phyloP scores from a whole-genome alignment of 805 yeast species.

The Candida ulmi region DNA sequence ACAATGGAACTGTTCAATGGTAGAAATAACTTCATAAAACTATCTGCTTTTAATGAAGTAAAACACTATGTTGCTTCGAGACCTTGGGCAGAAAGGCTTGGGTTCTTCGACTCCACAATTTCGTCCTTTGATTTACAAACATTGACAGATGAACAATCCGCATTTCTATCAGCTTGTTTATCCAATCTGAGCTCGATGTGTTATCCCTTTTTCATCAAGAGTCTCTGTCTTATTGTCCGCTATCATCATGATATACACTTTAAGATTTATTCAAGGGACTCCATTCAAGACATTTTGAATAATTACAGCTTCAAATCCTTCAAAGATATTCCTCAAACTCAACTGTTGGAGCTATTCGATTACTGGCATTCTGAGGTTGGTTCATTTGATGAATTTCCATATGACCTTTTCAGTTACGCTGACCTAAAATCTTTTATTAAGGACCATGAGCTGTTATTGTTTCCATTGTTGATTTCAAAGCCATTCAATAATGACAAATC shows the following conservation, averaged over 20 bases:
- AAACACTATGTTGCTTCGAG: not conserved
- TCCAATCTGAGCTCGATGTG: conserved; percentile 14
- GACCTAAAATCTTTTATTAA: conserved; percentile 3
- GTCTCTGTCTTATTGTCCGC: conserved; percentile 3
- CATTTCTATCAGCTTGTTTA: conserved; percentile 20
- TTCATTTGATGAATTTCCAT: conserved; percentile 8
- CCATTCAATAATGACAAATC: not conserved
- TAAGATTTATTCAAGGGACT: conserved; percentile 12
- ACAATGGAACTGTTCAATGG: conserved; percentile 2
- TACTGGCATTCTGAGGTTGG: conserved; percentile 4
- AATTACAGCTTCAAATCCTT: not conserved
- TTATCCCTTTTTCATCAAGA: conserved; percentile 17
- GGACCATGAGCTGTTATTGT: conserved; percentile 30
- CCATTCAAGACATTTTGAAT: not conserved
- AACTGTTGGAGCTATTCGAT: conserved; percentile 11
- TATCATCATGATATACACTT: conserved; percentile 15
- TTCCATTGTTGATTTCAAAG: conserved; percentile 31
- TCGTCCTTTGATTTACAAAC: conserved; percentile 19
- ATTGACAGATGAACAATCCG: conserved; percentile 22
- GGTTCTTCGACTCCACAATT: conserved; percentile 22
- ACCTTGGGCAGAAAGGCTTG: conserved; percentile 3
- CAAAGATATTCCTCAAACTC: conserved; percentile 1
- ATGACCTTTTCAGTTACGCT: conserved; percentile 6
- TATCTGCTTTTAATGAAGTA: not conserved
- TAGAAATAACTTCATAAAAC: conserved; percentile 11